A percentile compares a stretch with the other conserved stretches of the same genome.
phyloP scores from a whole-genome alignment of 1,139 yeast genomes.

The Blastobotrys buckinghamii region DNA sequence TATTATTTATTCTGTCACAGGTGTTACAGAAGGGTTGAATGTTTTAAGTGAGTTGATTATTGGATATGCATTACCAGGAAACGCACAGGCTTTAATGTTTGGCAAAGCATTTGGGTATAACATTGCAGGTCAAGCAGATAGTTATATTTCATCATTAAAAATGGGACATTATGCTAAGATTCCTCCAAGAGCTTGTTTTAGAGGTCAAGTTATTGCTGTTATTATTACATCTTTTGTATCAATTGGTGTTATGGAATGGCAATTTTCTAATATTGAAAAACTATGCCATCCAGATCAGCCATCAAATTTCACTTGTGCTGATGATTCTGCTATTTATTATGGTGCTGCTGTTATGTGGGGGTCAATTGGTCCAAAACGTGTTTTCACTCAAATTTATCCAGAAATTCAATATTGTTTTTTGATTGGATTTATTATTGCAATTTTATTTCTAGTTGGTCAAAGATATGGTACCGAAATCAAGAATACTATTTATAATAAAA shows the following conservation, averaged over 20 bases:
- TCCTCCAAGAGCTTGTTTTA: constrained; percentile 55
- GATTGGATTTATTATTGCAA: constrained; percentile 40
- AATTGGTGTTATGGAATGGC: constrained; percentile 52
- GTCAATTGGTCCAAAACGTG: constrained; percentile 58
- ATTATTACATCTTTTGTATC: constrained; percentile 36
- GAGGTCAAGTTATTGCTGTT: constrained; percentile 47
- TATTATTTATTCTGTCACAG: constrained; percentile 46
- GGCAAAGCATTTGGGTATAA: constrained; percentile 54
- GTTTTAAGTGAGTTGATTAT: constrained; percentile 51
- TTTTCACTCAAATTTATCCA: constrained; percentile 46
- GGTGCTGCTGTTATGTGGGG: constrained; percentile 57
- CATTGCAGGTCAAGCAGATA: constrained; percentile 57
- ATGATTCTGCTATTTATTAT: constrained; percentile 41
- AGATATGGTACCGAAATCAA: constrained; percentile 40
- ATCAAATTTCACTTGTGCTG: constrained; percentile 30
- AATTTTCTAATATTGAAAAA: constrained; percentile 41
- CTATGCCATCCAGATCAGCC: constrained; percentile 42
- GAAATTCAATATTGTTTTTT: constrained; percentile 41
- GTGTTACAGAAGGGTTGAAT: constrained; percentile 47
- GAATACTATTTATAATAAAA: constrained; percentile 31
- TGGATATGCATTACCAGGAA: constrained; percentile 57
- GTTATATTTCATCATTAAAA: constrained; percentile 50
- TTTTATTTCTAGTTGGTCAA: constrained; percentile 48
- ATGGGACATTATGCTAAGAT: constrained; percentile 54
- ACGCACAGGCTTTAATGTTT: constrained; percentile 50